Evolutionary conservation across 345 rosid species (phyloP), one percentile per base, ranked within the genome.

Genomic region (Cochlearia excelsa): DNA sequence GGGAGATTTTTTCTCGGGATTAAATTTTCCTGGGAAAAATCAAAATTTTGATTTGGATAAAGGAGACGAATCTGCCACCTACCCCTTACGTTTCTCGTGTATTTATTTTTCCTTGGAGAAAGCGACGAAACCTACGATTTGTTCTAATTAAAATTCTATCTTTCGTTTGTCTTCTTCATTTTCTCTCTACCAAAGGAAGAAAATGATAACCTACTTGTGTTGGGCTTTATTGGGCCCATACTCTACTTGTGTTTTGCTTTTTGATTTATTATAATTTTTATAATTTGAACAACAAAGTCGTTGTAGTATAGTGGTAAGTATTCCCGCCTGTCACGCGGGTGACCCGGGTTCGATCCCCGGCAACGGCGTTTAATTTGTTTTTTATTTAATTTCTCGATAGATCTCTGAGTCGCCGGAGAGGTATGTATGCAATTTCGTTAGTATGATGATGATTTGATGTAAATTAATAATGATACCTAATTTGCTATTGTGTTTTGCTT

Each of bases 261-360:
- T 16, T 16, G 0, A 16, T 16, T 16, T 16, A 16, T 16, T 16
- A 16, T 16, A 0, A 16, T 16, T 16, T 16, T 16, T 16, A 0
- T 16, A 16, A 16, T 16, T 16, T 16, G 23, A 16, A 16, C 23
- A 16, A 16, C 23, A 33, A 42, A 10, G 89, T 83, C 86, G 95
- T 91, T 84, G 95, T 85, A 86, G 92, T 88, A 86, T 85, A 80
- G 96, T 81, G 95, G 93, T 84, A 0, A 84, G 93, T 82, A 85
- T 86, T 76, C 81, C 87, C 82, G 90, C 80, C 95, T 85, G 91
- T 89, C 98, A 92, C 87, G 83, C 84, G 81, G 92, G 90, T 30
- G 95, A 81, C 96, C 93, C 86, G 93, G 81, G 92, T 84, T 88
- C 96, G 96, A 86, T 83, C 86, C 73, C 68, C 68, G 68, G 73